phyloP scores from a whole-genome alignment of 2,329 filamentous ascomycete genomes.

The Arthrobotrys musiformis region DNA sequence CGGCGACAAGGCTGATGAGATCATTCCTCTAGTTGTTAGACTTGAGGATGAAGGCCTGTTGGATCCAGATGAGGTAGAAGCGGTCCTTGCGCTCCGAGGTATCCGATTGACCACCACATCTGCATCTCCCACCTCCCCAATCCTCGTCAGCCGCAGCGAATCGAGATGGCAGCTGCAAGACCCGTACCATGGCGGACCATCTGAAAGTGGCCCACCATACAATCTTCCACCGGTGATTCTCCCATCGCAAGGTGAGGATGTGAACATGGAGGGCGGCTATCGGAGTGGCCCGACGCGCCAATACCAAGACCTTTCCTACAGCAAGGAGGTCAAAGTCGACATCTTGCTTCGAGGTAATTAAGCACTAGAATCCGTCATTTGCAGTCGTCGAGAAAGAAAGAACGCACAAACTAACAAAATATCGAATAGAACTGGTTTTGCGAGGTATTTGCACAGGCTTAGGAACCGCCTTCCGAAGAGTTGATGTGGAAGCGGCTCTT shows the following conservation, averaged over 20 bases:
- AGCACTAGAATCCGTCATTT: background rate
- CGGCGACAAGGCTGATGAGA: slow-evolving; percentile 44
- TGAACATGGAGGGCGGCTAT: slow-evolving; percentile 42
- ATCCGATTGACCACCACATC: slow-evolving; percentile 50
- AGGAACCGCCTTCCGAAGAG: slow-evolving; percentile 45
- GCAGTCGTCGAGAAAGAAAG: background rate
- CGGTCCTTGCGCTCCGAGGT: slow-evolving; percentile 50
- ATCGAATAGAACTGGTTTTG: slow-evolving; percentile 49
- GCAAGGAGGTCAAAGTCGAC: slow-evolving; percentile 54
- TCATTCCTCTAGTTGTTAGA: slow-evolving; percentile 39
- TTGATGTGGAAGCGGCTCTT: slow-evolving; percentile 52
- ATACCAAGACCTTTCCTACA: slow-evolving; percentile 52
- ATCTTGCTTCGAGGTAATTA: slow-evolving; percentile 55
- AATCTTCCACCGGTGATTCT: slow-evolving; percentile 48
- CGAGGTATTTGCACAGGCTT: slow-evolving; percentile 49
- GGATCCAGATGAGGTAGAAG: slow-evolving; percentile 52
- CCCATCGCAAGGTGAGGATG: slow-evolving; percentile 45
- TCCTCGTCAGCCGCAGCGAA: slow-evolving; percentile 53
- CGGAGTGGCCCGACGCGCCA: slow-evolving; percentile 35
- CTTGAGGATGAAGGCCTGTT: slow-evolving; percentile 49
- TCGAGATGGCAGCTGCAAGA: slow-evolving; percentile 51
- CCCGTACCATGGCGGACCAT: slow-evolving; percentile 41
- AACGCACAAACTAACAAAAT: slow-evolving; percentile 18
- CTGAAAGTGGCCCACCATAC: slow-evolving; percentile 44
- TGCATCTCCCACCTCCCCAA: slow-evolving; percentile 47